Percentiles rank a stretch among this genome's conserved stretches.
Conservation (phyloP, 305 asterid species). For the Rubia tinctorum region DNA sequence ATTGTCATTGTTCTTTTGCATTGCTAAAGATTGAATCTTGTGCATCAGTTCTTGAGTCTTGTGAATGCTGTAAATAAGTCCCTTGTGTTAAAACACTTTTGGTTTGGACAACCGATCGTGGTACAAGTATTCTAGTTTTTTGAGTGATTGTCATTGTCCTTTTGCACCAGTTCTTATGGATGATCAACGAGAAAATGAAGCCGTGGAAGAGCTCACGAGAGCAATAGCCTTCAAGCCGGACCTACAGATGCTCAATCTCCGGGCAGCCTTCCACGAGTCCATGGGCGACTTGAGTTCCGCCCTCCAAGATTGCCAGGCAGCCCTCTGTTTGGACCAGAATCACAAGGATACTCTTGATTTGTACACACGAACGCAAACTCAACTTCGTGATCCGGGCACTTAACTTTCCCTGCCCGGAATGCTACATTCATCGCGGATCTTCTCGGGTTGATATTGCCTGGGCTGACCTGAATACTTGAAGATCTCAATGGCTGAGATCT, state of each 20-base stretch:
- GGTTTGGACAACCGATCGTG: constrained; percentile 1
- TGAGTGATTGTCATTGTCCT: constrained; percentile 5
- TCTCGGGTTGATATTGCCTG: constrained; percentile 19
- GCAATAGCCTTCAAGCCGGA: constrained; percentile 59
- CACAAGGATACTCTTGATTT: constrained; percentile 58
- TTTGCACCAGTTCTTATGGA: constrained; percentile 53
- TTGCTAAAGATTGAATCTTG: not conserved
- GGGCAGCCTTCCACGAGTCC: constrained; percentile 62
- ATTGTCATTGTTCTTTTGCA: constrained; percentile 11
- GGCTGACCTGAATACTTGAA: constrained; percentile 13
- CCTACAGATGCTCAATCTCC: constrained; percentile 55
- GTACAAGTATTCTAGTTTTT: constrained; percentile 7
- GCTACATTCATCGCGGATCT: not conserved
- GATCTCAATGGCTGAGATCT: constrained; percentile 3
- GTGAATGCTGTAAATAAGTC: too few relatives aligned
- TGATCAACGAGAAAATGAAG: constrained; percentile 53
- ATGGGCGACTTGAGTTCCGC: constrained; percentile 46
- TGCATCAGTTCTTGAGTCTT: too few relatives aligned
- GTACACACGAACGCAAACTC: constrained; percentile 37
- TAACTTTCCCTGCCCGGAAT: not conserved
- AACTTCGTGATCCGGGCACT: constrained; percentile 16
- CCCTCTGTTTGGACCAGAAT: constrained; percentile 59
- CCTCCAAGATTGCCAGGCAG: constrained; percentile 59
- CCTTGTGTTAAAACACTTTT: not conserved
- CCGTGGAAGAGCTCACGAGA: constrained; percentile 49